Evolutionary conservation across 768 basidiomycete genomes (phyloP).

Genomic region (Calocybe gangraenosa): DNA sequence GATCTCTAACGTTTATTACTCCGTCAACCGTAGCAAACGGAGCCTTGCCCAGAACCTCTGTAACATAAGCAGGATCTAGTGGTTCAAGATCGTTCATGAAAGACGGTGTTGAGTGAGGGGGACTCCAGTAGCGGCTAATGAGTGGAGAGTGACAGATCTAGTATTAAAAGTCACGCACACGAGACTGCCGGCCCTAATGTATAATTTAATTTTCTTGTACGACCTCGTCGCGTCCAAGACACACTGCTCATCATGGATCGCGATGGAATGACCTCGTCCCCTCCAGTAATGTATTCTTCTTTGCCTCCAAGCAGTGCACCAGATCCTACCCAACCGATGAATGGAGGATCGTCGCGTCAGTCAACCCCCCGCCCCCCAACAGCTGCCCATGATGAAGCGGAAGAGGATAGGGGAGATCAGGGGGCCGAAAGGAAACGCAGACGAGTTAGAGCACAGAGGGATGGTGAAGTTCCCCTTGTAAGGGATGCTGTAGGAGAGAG

Average conservation of each 20-base stretch:
- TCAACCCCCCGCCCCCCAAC: conserved; percentile 28
- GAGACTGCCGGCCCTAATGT: conserved; percentile 37
- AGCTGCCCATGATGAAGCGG: conserved; percentile 50
- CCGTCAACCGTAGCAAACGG: conserved; percentile 73
- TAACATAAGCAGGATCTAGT: conserved; percentile 63
- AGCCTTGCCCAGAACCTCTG: conserved; percentile 57
- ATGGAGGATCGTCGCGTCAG: conserved; percentile 25
- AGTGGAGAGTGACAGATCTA: conserved; percentile 9
- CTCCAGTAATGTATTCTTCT: conserved; percentile 48
- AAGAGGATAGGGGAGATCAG: conserved; percentile 34
- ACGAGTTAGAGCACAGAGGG: conserved; percentile 45
- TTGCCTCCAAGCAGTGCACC: conserved; percentile 46
- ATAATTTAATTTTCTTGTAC: conserved; percentile 26
- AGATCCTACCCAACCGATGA: conserved; percentile 29
- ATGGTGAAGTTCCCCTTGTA: conserved; percentile 78
- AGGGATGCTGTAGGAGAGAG: conserved; percentile 95
- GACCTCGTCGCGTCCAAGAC: conserved; percentile 27
- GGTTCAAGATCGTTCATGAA: conserved; percentile 53
- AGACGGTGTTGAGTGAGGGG: conserved; percentile 9
- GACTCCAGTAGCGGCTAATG: no score
- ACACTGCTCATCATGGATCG: conserved; percentile 42
- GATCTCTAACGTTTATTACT: conserved; percentile 71
- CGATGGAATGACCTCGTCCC: conserved; percentile 51
- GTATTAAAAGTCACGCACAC: conserved; percentile 22
- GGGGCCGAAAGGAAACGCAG: conserved; percentile 33